A percentile compares a stretch with the other conserved stretches of the same genome.
Evolutionary conservation across 257 asterid species (phyloP).

Genomic region (Asclepias syriaca): DNA sequence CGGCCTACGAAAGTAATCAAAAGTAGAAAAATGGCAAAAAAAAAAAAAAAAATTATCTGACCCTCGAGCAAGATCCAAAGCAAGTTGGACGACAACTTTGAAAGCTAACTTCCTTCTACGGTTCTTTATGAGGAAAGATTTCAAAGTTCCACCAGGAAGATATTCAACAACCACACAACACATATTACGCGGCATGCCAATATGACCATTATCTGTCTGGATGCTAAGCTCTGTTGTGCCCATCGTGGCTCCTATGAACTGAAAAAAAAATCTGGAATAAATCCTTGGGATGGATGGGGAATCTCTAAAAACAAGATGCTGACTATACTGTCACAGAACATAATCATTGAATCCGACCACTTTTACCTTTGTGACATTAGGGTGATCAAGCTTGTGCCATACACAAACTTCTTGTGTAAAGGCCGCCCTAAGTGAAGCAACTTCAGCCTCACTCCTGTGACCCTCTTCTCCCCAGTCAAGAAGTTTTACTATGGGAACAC

Average conservation of each 20-base stretch:
- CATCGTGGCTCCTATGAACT: conserved; percentile 82
- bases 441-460: conserved; percentile 52
- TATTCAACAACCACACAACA: conserved; percentile 80
- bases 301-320: background rate
- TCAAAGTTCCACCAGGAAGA: conserved; percentile 73
- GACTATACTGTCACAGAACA: background rate
- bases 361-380: conserved; percentile 82
- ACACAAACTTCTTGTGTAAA: conserved; percentile 83
- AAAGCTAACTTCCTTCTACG: conserved; percentile 64
- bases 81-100: conserved; percentile 73
- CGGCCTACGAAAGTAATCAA: background rate
- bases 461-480: conserved; percentile 94
- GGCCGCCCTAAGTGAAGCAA: conserved; percentile 62
- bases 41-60: conserved; percentile 13
- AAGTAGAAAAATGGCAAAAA: background rate
- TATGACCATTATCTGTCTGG: conserved; percentile 57
- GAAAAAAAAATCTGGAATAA: conserved; percentile 16
- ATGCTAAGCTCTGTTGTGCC: conserved; percentile 52
- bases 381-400: conserved; percentile 91
- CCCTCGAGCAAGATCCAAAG: conserved; percentile 85
- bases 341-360: background rate
- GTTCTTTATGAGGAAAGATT: conserved; percentile 68
- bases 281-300: background rate
- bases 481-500: conserved; percentile 53
- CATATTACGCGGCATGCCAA: conserved; percentile 50